These are phyloP conservation scores for Cladophialophora psammophila DNA, from an alignment of 2,329 filamentous ascomycete genomes.

Conservation along the genomic window DNA sequence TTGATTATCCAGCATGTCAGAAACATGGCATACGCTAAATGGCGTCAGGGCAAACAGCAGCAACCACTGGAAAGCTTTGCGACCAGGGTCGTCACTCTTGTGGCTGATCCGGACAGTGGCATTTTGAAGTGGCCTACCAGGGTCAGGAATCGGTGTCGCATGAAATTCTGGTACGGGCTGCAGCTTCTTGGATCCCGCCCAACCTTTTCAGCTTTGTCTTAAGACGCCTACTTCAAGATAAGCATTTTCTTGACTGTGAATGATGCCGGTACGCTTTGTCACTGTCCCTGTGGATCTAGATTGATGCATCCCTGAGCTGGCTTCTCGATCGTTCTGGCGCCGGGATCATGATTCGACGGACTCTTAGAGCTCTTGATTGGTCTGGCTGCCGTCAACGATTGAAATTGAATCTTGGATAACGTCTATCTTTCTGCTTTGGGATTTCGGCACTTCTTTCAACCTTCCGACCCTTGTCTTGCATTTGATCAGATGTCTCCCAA, in stretches of 20 bases:
- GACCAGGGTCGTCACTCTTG: not conserved
- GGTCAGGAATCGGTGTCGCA: not conserved
- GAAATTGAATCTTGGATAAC: not conserved
- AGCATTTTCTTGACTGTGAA: not conserved
- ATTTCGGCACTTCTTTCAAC: not conserved
- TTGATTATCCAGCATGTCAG: not conserved
- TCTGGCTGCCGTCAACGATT: not conserved
- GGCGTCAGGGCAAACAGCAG: not conserved
- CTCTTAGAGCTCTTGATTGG: not conserved
- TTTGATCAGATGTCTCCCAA: not conserved
- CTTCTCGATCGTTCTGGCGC: not conserved
- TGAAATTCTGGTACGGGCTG: slow-evolving; percentile 15
- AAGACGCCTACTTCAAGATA: slow-evolving; percentile 2
- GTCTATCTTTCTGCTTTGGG: not conserved
- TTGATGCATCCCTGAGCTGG: not conserved
- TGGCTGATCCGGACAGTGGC: not conserved
- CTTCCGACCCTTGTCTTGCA: not conserved
- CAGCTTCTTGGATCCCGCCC: not conserved
- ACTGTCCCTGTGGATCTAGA: not conserved
- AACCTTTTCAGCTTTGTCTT: slow-evolving; percentile 16
- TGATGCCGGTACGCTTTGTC: not conserved
- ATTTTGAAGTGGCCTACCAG: slow-evolving; percentile 18
- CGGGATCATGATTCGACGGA: not conserved
- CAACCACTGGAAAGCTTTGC: not conserved
- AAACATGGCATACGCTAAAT: not conserved